Conservation (phyloP, 495 filamentous ascomycete species). For the Penicillium turbatum region DNA sequence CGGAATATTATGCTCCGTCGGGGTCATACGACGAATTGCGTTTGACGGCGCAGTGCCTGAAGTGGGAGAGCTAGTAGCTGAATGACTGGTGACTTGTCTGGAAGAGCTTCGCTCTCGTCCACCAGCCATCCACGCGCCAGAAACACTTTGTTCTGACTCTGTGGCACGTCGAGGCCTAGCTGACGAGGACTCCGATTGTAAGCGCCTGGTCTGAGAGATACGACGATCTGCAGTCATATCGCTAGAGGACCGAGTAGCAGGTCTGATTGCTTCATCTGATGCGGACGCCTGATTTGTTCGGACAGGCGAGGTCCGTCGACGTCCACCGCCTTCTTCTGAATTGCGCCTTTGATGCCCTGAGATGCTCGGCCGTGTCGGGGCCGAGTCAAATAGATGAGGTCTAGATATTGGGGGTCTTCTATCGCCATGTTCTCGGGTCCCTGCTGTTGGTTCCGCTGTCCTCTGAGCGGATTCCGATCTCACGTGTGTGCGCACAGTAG, state of each 20-base stretch:
- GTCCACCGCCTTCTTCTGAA: constrained; percentile 44
- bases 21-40: constrained; percentile 5
- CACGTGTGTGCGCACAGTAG: constrained; percentile 24
- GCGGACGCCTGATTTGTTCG: constrained; percentile 32
- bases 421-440: constrained; percentile 13
- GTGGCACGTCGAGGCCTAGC: constrained; percentile 34
- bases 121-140: constrained; percentile 30
- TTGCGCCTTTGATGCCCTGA: constrained; percentile 44
- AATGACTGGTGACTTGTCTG: constrained; percentile 16
- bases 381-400: constrained; percentile 51
- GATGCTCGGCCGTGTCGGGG: constrained; percentile 27
- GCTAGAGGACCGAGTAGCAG: constrained; percentile 38
- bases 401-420: constrained; percentile 52
- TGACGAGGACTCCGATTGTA: constrained; percentile 26
- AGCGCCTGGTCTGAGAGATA: constrained; percentile 23
- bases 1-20: constrained; percentile 4
- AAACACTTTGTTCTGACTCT: constrained; percentile 35
- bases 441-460: constrained; percentile 9
- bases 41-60: constrained; percentile 7
- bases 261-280: constrained; percentile 36
- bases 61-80: constrained; percentile 22
- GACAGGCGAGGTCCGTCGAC: constrained; percentile 36
- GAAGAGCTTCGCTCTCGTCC: constrained; percentile 25
- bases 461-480: constrained; percentile 37
- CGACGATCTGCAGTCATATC: constrained; percentile 40